Base-by-base conservation (phyloP, 225 moss, liverwort and hornwort genomes). In the Asterella californica region DNA sequence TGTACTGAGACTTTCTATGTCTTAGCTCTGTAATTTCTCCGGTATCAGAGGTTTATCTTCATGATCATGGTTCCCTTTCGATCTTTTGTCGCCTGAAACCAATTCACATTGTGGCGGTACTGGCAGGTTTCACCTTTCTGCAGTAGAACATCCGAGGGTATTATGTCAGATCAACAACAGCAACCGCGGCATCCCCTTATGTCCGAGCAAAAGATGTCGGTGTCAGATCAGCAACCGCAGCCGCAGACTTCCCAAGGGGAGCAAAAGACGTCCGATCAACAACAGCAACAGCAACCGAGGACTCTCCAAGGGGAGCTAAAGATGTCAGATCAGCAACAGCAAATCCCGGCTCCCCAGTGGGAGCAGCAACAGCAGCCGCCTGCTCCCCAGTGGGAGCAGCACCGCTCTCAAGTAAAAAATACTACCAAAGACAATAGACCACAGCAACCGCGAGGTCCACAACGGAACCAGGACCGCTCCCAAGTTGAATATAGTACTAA, bases 141-240 rank as follows among this genome's bases (percentile, higher is more conserved):
- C 73, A 30, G 30, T 6, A 48, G 14, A 30, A 30, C 25, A n/a
- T 72, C 12, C 9, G 29, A 25, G n/a, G 10, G 27, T 3, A 73
- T 6, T 50, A 73, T 73, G 73, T 49, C 73, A 27, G 73, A 73
- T 73, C 49, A 73, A n/a, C n/a, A n/a, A n/a, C n/a, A n/a, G n/a
- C n/a, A n/a, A n/a, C n/a, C n/a, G n/a, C n/a, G n/a, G n/a, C n/a
- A n/a, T n/a, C n/a, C n/a, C n/a, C n/a, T n/a, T n/a, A n/a, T n/a
- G n/a, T n/a, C n/a, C n/a, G n/a, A n/a, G n/a, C n/a, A n/a, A n/a
- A n/a, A n/a, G n/a, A n/a, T n/a, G n/a, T n/a, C n/a, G n/a, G n/a
- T n/a, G n/a, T n/a, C n/a, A n/a, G n/a, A n/a, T n/a, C n/a, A n/a
- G n/a, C n/a, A n/a, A n/a, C n/a, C n/a, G n/a, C n/a, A n/a, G n/a